Evolutionary conservation across 306 rosid species (phyloP), one percentile per base, ranked within the genome.

Genomic region (Benincasa hispida): DNA sequence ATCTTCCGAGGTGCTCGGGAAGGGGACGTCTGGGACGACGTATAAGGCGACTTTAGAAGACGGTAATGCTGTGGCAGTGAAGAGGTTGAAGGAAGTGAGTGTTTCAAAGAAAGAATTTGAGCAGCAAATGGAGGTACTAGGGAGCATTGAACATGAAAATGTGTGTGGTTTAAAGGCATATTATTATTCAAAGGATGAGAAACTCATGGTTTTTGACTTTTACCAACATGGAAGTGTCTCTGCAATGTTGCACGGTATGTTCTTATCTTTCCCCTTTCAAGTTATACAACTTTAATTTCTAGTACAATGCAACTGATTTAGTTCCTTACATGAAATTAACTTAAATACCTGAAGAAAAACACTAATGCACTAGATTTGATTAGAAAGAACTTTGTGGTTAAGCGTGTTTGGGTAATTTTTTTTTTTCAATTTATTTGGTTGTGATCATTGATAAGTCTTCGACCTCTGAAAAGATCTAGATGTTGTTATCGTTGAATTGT

Each of bases 1-100:
- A 0, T 94, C 99, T 48, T 97, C 99, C n/a, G 98, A 92, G 86
- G 89, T 94, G 34, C 97, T 94, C 6, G 97, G 99, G 50, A 94
- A 92, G 82, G 99, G 99, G 45, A 88, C 87, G 30, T 92, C 86
- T 11, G 96, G 97, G 15, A 90, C 91, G 37, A 83, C 97, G 0
- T 94, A 94, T 66, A 94, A 88, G 86, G 99, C 99, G 3, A 92
- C 95, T 59, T 77, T 94, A 42, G 99, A 92, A 54, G 99, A 94
- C 70, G 82, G 86, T 21, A 87, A 84, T 41, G 89, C 96, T 0
- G 89, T 94, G 80, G 96, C 78, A 74, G 98, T 94, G 79, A 94
- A 92, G 91, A 88, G 99, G 80, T 79, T 94, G 86, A 92, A 87
- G 76, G 99, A 94, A 75, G 98, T 90, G 45, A 80, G 77, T 0